phyloP scores from a whole-genome alignment of 2,329 filamentous ascomycete species.

The Xylaria arbuscula region DNA sequence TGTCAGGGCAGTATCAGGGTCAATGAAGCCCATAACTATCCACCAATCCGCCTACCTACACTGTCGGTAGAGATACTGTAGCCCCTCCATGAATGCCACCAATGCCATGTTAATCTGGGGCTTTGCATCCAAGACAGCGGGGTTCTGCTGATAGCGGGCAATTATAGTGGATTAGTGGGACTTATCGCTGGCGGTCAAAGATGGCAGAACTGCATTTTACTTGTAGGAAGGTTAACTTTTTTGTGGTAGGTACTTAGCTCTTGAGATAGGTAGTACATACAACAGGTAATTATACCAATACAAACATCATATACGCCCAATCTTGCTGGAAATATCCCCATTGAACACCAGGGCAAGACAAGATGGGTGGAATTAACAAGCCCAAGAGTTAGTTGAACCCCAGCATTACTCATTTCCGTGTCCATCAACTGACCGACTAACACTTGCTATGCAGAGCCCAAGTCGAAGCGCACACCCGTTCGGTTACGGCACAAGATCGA shows the following conservation, averaged over 20 bases:
- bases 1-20: too few relatives aligned
- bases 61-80: not conserved
- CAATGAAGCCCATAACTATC: too few relatives aligned
- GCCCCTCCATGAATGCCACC: not conserved
- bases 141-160: constrained; percentile 38
- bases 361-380: constrained; percentile 50
- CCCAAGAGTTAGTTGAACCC: constrained; percentile 47
- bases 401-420: not conserved
- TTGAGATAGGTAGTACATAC: constrained; percentile 9
- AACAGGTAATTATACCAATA: not conserved
- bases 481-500: constrained; percentile 95
- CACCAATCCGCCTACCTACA: not conserved
- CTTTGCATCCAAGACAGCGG: constrained; percentile 19
- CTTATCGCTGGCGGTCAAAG: constrained; percentile 43
- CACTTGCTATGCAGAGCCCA: constrained; percentile 73
- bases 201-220: constrained; percentile 44
- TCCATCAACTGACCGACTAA: constrained; percentile 1
- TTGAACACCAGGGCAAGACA: constrained; percentile 26
- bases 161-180: constrained; percentile 38
- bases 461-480: constrained; percentile 90
- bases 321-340: not conserved
- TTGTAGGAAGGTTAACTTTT: constrained; percentile 41
- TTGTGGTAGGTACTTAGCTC: constrained; percentile 31
- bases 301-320: not conserved
- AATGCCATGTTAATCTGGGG: not conserved